phyloP scores from a whole-genome alignment of 805 yeast genomes.

The Nakazawaea wickerhamii region DNA sequence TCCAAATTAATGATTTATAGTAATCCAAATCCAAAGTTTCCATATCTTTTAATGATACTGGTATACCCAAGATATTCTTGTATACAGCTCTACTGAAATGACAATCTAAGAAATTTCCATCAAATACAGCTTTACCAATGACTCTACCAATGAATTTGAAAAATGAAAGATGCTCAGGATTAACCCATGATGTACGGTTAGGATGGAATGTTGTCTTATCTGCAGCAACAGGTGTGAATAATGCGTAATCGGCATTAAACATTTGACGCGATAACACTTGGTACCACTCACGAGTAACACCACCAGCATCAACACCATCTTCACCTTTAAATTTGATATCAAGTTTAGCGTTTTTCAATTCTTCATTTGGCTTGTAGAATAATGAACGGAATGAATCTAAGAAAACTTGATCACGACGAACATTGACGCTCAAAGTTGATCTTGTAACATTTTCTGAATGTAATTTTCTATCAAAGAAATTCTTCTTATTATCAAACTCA shows the following conservation, averaged over 20 bases:
- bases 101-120: slow-evolving; percentile 81
- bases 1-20: slow-evolving; percentile 90
- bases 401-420: slow-evolving; percentile 87
- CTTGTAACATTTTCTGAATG: slow-evolving; percentile 42
- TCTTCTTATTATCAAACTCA: slow-evolving; percentile 91
- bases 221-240: slow-evolving; percentile 85
- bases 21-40: slow-evolving; percentile 90
- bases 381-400: slow-evolving; percentile 82
- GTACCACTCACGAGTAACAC: slow-evolving; percentile 96
- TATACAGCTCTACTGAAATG: slow-evolving; percentile 95
- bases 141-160: slow-evolving; percentile 92
- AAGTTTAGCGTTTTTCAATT: slow-evolving; percentile 64
- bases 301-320: slow-evolving; percentile 97
- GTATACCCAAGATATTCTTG: slow-evolving; percentile 72
- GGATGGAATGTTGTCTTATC: slow-evolving; percentile 96
- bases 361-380: slow-evolving; percentile 72
- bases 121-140: slow-evolving; percentile 91
- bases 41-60: slow-evolving; percentile 87
- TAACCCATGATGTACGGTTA: slow-evolving; percentile 83
- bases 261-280: slow-evolving; percentile 90
- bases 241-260: slow-evolving; percentile 92
- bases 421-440: slow-evolving; percentile 53
- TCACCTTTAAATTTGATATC: slow-evolving; percentile 88
- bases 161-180: slow-evolving; percentile 88
- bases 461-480: slow-evolving; percentile 72